Evolutionary conservation across 768 basidiomycete genomes (phyloP).

Genomic region (Hortiboletus flavorubellus): DNA sequence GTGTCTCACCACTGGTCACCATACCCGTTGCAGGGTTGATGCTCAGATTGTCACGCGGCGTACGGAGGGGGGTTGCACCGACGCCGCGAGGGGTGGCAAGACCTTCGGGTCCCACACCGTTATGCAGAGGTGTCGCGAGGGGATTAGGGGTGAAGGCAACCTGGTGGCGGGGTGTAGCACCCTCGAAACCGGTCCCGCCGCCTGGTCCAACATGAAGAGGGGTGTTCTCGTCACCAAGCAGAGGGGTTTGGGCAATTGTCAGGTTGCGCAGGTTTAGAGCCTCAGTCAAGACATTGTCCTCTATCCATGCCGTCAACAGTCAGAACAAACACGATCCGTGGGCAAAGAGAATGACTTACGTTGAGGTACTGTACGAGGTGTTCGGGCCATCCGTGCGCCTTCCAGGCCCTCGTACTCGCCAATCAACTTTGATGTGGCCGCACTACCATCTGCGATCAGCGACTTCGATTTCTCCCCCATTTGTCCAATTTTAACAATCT

Average conservation of each 20-base stretch:
- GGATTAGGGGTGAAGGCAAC: constrained; percentile 96
- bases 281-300: constrained; percentile 92
- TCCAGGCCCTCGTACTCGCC: constrained; percentile 93
- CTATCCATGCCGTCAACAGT: constrained; percentile 39
- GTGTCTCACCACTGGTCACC: constrained; percentile 60
- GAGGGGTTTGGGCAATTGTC: constrained; percentile 87
- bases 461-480: constrained; percentile 87
- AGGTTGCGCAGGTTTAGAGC: constrained; percentile 95
- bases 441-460: constrained; percentile 76
- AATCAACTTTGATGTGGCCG: constrained; percentile 80
- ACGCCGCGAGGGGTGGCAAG: constrained; percentile 56
- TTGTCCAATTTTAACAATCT: constrained; percentile 97
- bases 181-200: constrained; percentile 91
- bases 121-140: constrained; percentile 77
- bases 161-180: constrained; percentile 90
- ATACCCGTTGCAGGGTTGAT: constrained; percentile 76
- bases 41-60: constrained; percentile 91
- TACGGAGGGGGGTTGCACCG: constrained; percentile 80
- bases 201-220: constrained; percentile 72
- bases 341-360: constrained; percentile 50
- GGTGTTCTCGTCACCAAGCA: constrained; percentile 97
- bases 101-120: constrained; percentile 39
- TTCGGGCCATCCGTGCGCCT: constrained; percentile 86
- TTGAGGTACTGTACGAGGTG: constrained; percentile 91
- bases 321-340: constrained; percentile 4